A percentile compares a stretch with the other conserved stretches of the same genome.
phyloP scores from a whole-genome alignment of 1,139 yeast species.

The Saccharomyces hybrid region DNA sequence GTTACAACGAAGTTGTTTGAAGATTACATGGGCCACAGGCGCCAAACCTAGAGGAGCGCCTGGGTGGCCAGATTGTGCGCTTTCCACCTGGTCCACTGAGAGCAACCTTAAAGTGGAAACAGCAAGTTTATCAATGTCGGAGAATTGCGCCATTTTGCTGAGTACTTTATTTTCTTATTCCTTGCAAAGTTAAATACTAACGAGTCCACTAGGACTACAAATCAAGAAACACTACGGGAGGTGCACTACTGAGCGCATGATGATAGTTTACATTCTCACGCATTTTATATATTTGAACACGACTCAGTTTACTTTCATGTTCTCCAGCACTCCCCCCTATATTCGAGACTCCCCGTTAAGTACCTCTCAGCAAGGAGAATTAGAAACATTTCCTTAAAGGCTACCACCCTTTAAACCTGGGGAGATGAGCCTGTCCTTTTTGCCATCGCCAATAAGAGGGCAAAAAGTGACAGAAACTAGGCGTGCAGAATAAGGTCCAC shows the following conservation, averaged over 20 bases:
- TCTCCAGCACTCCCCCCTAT: not conserved
- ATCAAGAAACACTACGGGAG: not conserved
- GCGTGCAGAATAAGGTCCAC: not conserved
- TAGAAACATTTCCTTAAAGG: not conserved
- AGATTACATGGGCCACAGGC: slow-evolving; percentile 69
- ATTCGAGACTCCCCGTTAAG: not conserved
- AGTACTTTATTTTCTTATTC: too few species aligned
- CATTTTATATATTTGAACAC: too few species aligned
- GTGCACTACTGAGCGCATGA: too few species aligned
- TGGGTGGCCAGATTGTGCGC: slow-evolving; percentile 96
- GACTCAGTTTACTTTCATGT: too few species aligned
- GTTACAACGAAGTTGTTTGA: slow-evolving; percentile 76
- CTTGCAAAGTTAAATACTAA: too few species aligned
- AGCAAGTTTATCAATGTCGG: slow-evolving; percentile 64
- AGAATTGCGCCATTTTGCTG: slow-evolving; percentile 22
- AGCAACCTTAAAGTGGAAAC: slow-evolving; percentile 84
- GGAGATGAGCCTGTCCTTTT: not conserved
- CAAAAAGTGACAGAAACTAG: not conserved
- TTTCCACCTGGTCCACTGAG: slow-evolving; percentile 79
- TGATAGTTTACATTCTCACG: too few species aligned
- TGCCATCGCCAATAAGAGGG: not conserved
- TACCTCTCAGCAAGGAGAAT: not conserved
- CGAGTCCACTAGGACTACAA: too few species aligned
- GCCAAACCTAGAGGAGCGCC: slow-evolving; percentile 99
- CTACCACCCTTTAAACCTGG: slow-evolving; percentile 1